Evolutionary conservation across 768 basidiomycete genomes (phyloP), one percentile per base, ranked within the genome.

Genomic region (Pleurotus salmoneostramineus): DNA sequence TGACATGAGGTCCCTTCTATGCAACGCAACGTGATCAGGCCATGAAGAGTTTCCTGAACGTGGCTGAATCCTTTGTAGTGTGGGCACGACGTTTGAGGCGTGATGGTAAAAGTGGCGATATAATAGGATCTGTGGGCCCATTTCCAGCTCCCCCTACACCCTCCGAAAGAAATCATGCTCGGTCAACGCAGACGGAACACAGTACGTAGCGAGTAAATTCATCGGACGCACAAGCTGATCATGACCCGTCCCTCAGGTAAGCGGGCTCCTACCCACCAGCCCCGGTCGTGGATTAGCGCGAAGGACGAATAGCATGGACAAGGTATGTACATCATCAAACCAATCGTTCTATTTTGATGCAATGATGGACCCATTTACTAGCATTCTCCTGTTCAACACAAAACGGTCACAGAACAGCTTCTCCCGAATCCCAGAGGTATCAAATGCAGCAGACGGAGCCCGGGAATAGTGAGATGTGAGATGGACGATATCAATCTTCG

Each of bases 401-500:
- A 60, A 48, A 43, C 50, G 36, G 32, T 36, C 12, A 60, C 58
- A 47, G 63, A 61, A 47, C 61, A 57, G 48, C 52, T 62, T 15
- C 55, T 61, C 33, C 61, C 61, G 14, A 62, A 58, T 48, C 50
- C 59, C 21, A 48, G 15, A 40, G 55, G 58, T 49, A 57, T 49
- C 8, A 56, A 48, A 54, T 49, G 54, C 35, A 27, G 21, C 21
- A 17, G 43, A 40, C 50, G 32, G 21, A 50, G 40, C 12, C 55
- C 62, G 17, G 55, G 49, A 21, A 12, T 58, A 21, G 35, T 56
- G 51, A 54, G 51, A 43, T 52, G 59, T 21, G 56, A 27, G 7
- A 31, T 48, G 7, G 27, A 60, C 35, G 57, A 61, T 46, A 56
- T 61, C 35, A 61, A 60, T 57, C 42, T 57, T 40, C 50, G 51